Evolutionary conservation across 805 yeast genomes (phyloP).

Genomic region (Zygosaccharomyces pseudorouxii): DNA sequence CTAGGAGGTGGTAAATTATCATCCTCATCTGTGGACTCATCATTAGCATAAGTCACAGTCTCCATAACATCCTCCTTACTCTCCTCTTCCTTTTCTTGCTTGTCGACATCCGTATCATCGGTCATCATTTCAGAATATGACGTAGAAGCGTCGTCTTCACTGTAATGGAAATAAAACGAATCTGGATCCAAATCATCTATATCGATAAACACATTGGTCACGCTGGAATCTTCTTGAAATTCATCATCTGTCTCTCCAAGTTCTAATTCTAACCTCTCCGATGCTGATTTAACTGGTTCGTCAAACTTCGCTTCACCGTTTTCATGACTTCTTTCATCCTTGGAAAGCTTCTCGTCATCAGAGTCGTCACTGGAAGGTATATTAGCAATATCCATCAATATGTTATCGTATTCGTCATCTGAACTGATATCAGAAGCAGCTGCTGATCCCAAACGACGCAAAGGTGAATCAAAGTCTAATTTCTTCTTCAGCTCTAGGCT

Average conservation of each 20-base stretch:
- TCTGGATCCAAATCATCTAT: slow-evolving; percentile 38
- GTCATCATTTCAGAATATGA: slow-evolving; percentile 45
- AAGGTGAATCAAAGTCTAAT: slow-evolving; percentile 21
- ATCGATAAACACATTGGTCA: slow-evolving; percentile 38
- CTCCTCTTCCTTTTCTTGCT: slow-evolving; percentile 8
- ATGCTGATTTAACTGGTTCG: slow-evolving; percentile 8
- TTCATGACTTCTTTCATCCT: slow-evolving; percentile 35
- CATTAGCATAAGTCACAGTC: slow-evolving; percentile 47
- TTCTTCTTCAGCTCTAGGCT: slow-evolving; percentile 4
- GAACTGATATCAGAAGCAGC: slow-evolving; percentile 26
- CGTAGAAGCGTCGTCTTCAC: slow-evolving; percentile 23
- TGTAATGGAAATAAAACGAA: slow-evolving; percentile 34
- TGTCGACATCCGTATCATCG: slow-evolving; percentile 9
- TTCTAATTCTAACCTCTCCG: slow-evolving; percentile 20
- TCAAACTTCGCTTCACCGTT: slow-evolving; percentile 31
- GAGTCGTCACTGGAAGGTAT: slow-evolving; percentile 36
- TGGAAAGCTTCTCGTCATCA: slow-evolving; percentile 33
- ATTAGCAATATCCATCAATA: slow-evolving; percentile 33
- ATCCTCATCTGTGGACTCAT: slow-evolving; percentile 94
- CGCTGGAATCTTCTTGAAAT: slow-evolving; percentile 37
- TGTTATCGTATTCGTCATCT: slow-evolving; percentile 35
- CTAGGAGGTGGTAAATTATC: slow-evolving; percentile 66
- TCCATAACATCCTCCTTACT: slow-evolving; percentile 31
- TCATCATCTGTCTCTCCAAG: slow-evolving; percentile 25
- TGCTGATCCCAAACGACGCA: slow-evolving; percentile 23